A percentile compares a stretch with the other conserved stretches of the same genome.
These are phyloP conservation scores for Ricinus communis DNA, from an alignment of 345 rosid species.

Conservation along the genomic window DNA sequence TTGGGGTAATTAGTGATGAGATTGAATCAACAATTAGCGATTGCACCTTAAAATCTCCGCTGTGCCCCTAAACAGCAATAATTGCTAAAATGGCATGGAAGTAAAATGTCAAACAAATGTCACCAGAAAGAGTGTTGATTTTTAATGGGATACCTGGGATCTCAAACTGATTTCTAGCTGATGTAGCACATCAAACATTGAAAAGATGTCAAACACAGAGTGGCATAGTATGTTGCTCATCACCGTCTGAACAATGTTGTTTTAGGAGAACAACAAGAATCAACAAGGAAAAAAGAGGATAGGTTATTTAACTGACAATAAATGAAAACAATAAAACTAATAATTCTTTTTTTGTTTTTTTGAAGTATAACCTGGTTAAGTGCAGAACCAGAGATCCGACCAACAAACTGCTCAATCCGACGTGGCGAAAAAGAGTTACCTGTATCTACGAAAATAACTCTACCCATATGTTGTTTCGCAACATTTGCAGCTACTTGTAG, in stretches of 20 bases:
- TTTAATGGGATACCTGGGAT: slow-evolving; percentile 51
- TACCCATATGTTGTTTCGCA: slow-evolving; percentile 45
- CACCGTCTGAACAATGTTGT: slow-evolving; percentile 36
- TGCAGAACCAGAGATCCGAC: slow-evolving; percentile 31
- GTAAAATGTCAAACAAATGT: slow-evolving; percentile 3
- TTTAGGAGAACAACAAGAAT: slow-evolving; percentile 23
- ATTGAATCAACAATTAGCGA: slow-evolving; percentile 71
- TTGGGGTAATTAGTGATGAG: slow-evolving; percentile 72
- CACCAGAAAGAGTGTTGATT: slow-evolving; percentile 8
- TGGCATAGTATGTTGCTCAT: slow-evolving; percentile 63
- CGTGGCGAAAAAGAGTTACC: slow-evolving; percentile 79
- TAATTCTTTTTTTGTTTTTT: too few species aligned
- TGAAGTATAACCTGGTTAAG: slow-evolving; percentile 36
- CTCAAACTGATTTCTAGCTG: slow-evolving; percentile 46
- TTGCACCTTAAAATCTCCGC: slow-evolving; percentile 32
- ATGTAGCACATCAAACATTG: slow-evolving; percentile 59
- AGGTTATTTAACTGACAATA: not conserved
- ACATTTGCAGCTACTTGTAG: slow-evolving; percentile 57
- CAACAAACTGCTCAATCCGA: slow-evolving; percentile 50
- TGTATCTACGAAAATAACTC: slow-evolving; percentile 66
- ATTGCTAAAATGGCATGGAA: slow-evolving; percentile 15
- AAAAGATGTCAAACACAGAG: slow-evolving; percentile 64
- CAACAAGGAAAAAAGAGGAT: slow-evolving; percentile 2
- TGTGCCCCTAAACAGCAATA: slow-evolving; percentile 35
- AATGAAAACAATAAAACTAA: slow-evolving; percentile 1